Conservation (phyloP, 805 yeast species). For the Saccharomycodes ludwigii region DNA sequence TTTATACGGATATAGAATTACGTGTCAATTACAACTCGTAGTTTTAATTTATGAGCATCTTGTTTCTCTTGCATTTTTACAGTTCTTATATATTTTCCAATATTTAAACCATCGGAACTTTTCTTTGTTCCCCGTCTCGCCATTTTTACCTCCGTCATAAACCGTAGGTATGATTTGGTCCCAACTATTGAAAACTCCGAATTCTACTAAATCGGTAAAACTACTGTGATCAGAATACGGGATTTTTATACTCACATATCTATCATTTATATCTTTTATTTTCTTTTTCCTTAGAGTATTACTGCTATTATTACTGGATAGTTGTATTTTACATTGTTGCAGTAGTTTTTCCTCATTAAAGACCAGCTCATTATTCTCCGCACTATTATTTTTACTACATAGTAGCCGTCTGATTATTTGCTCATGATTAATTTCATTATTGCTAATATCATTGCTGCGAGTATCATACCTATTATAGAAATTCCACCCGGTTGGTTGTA, state of each 20-base stretch:
- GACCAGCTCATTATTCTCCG: too few relatives aligned
- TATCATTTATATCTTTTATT: slow-evolving; percentile 21
- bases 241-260: slow-evolving; percentile 41
- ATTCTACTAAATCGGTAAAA: slow-evolving; percentile 61
- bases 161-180: slow-evolving; percentile 71
- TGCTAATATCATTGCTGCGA: slow-evolving; percentile 8
- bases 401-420: too few relatives aligned
- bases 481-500: slow-evolving; percentile 90
- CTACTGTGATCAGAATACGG: slow-evolving; percentile 96
- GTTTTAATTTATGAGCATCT: background rate
- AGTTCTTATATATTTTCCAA: slow-evolving; percentile 17
- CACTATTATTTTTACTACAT: too few relatives aligned
- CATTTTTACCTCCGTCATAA: slow-evolving; percentile 24
- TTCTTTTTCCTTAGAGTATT: too few relatives aligned
- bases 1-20: background rate
- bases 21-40: background rate
- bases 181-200: slow-evolving; percentile 42
- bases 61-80: background rate
- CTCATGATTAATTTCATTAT: slow-evolving; percentile 11
- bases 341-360: slow-evolving; percentile 1
- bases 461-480: slow-evolving; percentile 24
- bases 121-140: slow-evolving; percentile 13
- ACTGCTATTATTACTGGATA: background rate
- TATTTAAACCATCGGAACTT: slow-evolving; percentile 25
- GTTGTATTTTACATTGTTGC: background rate